Base-by-base conservation (phyloP, 352 stramenopile species). In the Phytophthora quininea region DNA sequence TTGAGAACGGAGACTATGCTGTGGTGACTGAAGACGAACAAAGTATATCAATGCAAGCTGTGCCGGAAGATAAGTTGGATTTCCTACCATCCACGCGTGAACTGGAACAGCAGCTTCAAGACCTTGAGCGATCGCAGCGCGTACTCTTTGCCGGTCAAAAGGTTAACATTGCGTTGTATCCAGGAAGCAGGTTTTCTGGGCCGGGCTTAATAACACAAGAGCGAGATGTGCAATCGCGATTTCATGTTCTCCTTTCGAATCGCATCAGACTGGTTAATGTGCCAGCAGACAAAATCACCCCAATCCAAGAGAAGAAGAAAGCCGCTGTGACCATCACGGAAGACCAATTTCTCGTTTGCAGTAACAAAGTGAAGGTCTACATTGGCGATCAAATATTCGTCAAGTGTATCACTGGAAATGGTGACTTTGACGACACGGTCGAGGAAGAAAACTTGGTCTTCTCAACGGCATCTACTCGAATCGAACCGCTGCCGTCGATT, bases 391-490 rank as follows among this genome's bases (percentile, higher is more conserved):
- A 91, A 58, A 82, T 93, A 10, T 81, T 84, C 35, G 85, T 91
- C 54, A 81, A 85, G 47, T 90, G 79, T 52, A 57, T 46, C 5
- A 33, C 58, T 52, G 69, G 33, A 42, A 76, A 84, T 37, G 74
- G 76, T 27, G 82, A 91, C 29, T 67, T 76, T 37, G 81, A 89
- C 35, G 76, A 66, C 38, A 51, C 76, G 30, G 58, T 73, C 3
- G 61, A 71, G 19, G 82, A 91, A 60, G 79, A 91, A 29, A 93
- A 91, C 42, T 52, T 91, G n/a, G 85, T 1, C 70, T 90, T 43
- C 57, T 93, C 1, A 93, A 93, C 38, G 85, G 85, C 15, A 72
- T 93, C n/a, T 93, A 90, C 58, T 91, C 82, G 14, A 91, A 91
- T 48, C 76, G 74, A 67, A 91, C 85, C 0, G 85, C 85, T 6